Conservation (phyloP, 1,284 basidiomycete species). For the Malassezia sp. region DNA sequence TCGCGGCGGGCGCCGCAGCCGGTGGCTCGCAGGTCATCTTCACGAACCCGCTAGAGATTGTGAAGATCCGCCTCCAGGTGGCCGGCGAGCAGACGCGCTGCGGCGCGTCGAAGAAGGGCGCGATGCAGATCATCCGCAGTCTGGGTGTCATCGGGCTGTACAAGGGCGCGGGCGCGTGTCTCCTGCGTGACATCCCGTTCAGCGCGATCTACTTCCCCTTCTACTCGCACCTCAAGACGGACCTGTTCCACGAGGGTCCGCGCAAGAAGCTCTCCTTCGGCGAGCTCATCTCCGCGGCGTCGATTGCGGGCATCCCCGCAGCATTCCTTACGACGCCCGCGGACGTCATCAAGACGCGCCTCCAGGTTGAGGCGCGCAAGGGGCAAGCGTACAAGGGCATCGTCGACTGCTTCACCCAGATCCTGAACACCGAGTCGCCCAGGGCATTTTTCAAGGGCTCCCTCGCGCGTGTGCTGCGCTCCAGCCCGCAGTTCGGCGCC, state of each 20-base stretch:
- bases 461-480: slow-evolving; percentile 74
- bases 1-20: slow-evolving; percentile 79
- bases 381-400: slow-evolving; percentile 89
- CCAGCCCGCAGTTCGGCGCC: slow-evolving; percentile 64
- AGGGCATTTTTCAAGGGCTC: slow-evolving; percentile 90
- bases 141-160: slow-evolving; percentile 86
- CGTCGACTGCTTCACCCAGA: slow-evolving; percentile 75
- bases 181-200: slow-evolving; percentile 85
- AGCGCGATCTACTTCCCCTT: slow-evolving; percentile 46
- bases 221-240: slow-evolving; percentile 65
- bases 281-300: slow-evolving; percentile 74
- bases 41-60: slow-evolving; percentile 75
- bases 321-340: slow-evolving; percentile 50
- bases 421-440: slow-evolving; percentile 70
- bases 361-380: slow-evolving; percentile 87
- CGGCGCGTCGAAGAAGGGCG: slow-evolving; percentile 70
- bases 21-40: slow-evolving; percentile 96
- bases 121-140: slow-evolving; percentile 81
- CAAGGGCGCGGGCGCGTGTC: slow-evolving; percentile 73
- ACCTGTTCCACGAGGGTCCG: slow-evolving; percentile 91
- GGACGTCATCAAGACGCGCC: slow-evolving; percentile 97
- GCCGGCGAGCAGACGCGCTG: slow-evolving; percentile 85
- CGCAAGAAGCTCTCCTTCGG: slow-evolving; percentile 83
- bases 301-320: slow-evolving; percentile 78
- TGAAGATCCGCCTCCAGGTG: slow-evolving; percentile 92